These are phyloP conservation scores for Physcomitrium patens DNA, from an alignment of 225 moss, liverwort and hornwort genomes.

Conservation along the genomic window DNA sequence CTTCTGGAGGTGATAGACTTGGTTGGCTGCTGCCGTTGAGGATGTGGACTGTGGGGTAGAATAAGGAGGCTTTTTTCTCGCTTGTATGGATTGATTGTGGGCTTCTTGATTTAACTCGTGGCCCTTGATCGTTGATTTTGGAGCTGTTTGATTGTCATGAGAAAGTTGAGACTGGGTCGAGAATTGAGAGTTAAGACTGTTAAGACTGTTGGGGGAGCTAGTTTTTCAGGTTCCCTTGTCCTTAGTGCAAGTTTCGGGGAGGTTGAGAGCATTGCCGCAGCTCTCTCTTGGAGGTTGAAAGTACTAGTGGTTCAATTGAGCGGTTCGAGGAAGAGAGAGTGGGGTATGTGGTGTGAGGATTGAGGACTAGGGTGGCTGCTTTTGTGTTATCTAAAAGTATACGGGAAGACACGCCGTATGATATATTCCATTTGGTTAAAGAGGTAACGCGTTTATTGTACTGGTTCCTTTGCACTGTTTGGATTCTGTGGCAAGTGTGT, in stretches of 20 bases:
- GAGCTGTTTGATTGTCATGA: neutral
- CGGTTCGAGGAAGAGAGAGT: neutral
- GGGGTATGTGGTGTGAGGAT: neutral
- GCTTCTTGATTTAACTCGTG: neutral
- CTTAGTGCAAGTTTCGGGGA: too few species aligned
- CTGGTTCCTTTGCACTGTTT: neutral
- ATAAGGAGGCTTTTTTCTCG: too few species aligned
- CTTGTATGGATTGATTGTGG: neutral
- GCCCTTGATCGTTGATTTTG: neutral
- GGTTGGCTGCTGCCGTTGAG: neutral
- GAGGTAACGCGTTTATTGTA: neutral
- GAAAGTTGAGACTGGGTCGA: too few species aligned
- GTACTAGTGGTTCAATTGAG: neutral
- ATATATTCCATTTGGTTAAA: neutral
- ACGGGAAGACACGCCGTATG: neutral
- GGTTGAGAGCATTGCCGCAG: too few species aligned
- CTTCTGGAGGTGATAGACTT: too few species aligned
- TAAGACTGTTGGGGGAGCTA: neutral
- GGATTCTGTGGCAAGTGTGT: too few species aligned
- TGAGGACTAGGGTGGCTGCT: neutral
- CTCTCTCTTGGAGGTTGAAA: neutral
- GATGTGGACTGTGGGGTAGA: neutral
- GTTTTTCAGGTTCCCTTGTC: too few species aligned
- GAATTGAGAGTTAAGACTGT: too few species aligned
- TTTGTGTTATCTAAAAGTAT: slow-evolving; percentile 1